These are phyloP conservation scores for Starmerella khaoyaiensis DNA, from an alignment of 805 yeast species.

Conservation along the genomic window DNA sequence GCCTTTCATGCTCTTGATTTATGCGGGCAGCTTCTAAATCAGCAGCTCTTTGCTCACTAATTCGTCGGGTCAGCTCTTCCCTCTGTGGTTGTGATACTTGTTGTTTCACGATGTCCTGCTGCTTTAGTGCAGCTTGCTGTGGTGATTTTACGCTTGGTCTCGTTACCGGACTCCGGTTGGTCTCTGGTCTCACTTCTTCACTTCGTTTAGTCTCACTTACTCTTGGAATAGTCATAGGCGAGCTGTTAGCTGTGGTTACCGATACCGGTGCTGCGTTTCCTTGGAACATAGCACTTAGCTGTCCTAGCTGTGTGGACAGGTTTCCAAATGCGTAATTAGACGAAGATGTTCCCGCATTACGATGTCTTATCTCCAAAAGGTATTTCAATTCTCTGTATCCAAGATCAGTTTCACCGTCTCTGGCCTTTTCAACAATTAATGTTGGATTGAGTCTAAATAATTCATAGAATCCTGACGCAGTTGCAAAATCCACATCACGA, in stretches of 20 bases:
- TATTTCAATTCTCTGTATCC: slow-evolving; percentile 16
- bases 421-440: slow-evolving; percentile 19
- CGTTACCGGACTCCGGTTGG: background rate
- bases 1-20: slow-evolving; percentile 1
- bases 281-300: slow-evolving; percentile 11
- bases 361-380: slow-evolving; percentile 18
- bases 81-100: background rate
- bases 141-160: background rate
- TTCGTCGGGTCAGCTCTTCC: background rate
- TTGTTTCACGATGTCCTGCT: background rate
- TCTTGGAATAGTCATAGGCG: background rate
- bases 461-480: slow-evolving; percentile 45
- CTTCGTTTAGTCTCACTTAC: too few relatives aligned
- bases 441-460: slow-evolving; percentile 20
- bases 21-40: background rate
- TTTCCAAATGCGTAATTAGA: slow-evolving; percentile 13
- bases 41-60: background rate
- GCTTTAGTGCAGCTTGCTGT: background rate
- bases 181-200: background rate
- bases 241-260: background rate
- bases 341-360: slow-evolving; percentile 11
- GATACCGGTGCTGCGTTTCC: background rate
- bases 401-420: slow-evolving; percentile 16
- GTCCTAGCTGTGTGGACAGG: slow-evolving; percentile 11
- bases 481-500: slow-evolving; percentile 40